These are phyloP conservation scores for Geranium rotundifolium DNA, from an alignment of 345 rosid species.

Conservation along the genomic window DNA sequence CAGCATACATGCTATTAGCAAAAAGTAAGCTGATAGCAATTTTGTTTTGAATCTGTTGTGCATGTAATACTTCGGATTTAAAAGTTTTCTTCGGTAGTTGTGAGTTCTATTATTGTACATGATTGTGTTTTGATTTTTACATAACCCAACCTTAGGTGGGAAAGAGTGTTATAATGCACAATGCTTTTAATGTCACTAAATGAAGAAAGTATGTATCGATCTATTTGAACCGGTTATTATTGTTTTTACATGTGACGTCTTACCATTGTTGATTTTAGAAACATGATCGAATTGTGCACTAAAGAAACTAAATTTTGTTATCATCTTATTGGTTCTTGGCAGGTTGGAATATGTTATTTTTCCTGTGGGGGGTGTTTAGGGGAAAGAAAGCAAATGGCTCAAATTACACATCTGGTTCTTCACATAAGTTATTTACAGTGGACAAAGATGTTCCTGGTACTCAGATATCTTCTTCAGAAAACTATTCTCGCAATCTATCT, in stretches of 20 bases:
- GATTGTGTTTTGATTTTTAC: not conserved
- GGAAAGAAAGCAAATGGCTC: constrained; percentile 37
- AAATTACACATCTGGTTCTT: constrained; percentile 16
- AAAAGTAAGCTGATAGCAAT: not conserved
- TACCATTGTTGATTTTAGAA: too few relatives aligned
- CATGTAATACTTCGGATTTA: too few relatives aligned
- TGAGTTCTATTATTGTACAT: not conserved
- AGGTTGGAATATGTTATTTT: constrained; percentile 90
- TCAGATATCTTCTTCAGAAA: constrained; percentile 15
- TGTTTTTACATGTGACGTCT: not conserved
- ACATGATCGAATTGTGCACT: too few relatives aligned
- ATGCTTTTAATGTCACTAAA: not conserved
- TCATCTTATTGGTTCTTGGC: constrained; percentile 17
- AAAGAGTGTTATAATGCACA: not conserved
- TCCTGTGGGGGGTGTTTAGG: constrained; percentile 91
- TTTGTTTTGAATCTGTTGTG: not conserved
- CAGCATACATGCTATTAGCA: not conserved
- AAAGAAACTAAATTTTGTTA: too few relatives aligned
- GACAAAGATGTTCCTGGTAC: constrained; percentile 22
- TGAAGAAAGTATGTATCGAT: not conserved
- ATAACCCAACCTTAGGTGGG: too few relatives aligned
- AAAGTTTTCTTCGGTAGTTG: not conserved
- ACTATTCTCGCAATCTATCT: constrained; percentile 22
- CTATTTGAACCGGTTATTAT: too few relatives aligned
- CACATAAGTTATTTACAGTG: constrained; percentile 15